Base-by-base conservation (phyloP, 179 eudicot genomes). In the Beta corolliflora region DNA sequence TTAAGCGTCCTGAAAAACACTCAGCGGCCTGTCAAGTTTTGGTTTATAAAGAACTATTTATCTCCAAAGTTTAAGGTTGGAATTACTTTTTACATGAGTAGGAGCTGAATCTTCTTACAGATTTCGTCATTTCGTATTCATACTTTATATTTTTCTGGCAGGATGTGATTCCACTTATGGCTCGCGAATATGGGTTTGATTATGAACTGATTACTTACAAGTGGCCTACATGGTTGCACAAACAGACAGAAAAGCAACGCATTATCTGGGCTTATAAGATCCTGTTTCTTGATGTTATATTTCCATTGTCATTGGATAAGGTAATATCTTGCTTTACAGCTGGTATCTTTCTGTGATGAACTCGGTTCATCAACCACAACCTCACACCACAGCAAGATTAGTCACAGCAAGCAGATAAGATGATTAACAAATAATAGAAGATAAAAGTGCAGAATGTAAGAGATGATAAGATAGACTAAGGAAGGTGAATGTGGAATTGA, bases 161-260 rank as follows among this genome's bases (percentile, higher is more conserved):
- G 99, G 98, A 92, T 83, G 93, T 96, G 13, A 93, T 96, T 83
- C 99, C 99, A 55, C 94, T 91, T 80, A 96, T 96, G 99, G 99
- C 99, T 75, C 84, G 76, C 81, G 92, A 94, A 84, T 96, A 94
- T 84, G 98, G 97, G 52, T 96, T 96, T 85, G 94, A 96, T 81
- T 96, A 94, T 82, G 97, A 96, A 77, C 80, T 96, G 77, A 86
- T 96, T 73, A 96, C 99, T 15, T 96, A 96, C 84, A 94, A 93
- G 78, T 96, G 99, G 99, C 99, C 99, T 71, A 90, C 97, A 61
- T 96, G 99, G 99, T 88, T 96, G 76, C 97, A 96, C 73, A 96
- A 96, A 86, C 98, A 96, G 86, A 90, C 91, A n/a, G 99, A 96
- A 81, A 96, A 96, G 80, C 99, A 96, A 81, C 81, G 99, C 83